Base-by-base conservation (phyloP, 345 rosid species). In the Streptanthus diversifolius region DNA sequence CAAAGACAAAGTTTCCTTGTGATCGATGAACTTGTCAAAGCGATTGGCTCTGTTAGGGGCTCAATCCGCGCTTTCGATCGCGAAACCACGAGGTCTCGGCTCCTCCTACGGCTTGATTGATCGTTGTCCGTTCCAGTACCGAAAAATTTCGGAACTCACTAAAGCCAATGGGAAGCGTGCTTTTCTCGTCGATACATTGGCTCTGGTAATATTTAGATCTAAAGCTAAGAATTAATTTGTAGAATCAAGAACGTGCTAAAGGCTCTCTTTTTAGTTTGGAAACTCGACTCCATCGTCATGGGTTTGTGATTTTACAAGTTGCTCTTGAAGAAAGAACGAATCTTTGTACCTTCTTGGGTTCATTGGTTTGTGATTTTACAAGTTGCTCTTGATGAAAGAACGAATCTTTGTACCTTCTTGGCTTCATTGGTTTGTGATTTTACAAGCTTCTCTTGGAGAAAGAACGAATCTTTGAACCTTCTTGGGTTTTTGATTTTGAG, bases 181-280 rank as follows among this genome's bases (percentile, higher is more conserved):
- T 0, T 95, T 89, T 68, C 97, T 90, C 49, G 98, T 95, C 13
- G 95, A 92, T 63, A 95, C 99, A n/a, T 78, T 92, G 82, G 96
- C 90, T 68, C 79, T 95, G 87, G 98, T 90, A 84, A 71, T 0
- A 13, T 13, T 5, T 0, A 47, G 66, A 59, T 73, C 68, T 67
- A 35, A 32, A 51, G 19, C 6, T 19, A 39, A 11, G 3, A 63
- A 25, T 66, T 59, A 13, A 33, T 36, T 53, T 45, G 5, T 45
- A 24, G 30, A 9, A 40, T 32, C 0, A 1, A 33, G 18, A 25
- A 40, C 6, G 17, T 40, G 1, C 5, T 5, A 29, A 4, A 29
- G 27, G 7, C 32, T 29, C 32, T 29, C 32, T 3, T 27, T 3
- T 29, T 29, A 29, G 30, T n/a, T n/a, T n/a, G n/a, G n/a, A n/a